These are phyloP conservation scores for Brettanomyces anomalus DNA, from an alignment of 805 yeast genomes.

Conservation along the genomic window DNA sequence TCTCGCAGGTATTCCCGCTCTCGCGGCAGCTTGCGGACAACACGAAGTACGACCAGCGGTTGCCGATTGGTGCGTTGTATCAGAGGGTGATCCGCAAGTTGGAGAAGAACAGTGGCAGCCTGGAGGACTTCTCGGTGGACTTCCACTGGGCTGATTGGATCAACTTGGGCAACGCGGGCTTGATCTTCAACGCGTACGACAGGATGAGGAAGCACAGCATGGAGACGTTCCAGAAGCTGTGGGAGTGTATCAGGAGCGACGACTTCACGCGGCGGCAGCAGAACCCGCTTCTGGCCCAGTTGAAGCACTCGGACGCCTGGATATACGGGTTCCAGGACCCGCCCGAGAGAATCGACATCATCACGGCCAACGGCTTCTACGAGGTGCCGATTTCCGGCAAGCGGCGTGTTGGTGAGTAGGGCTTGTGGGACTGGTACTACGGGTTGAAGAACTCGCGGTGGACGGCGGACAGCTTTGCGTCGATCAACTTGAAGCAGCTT, in stretches of 20 bases:
- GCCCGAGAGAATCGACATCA: conserved; percentile 1
- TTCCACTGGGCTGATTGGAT: conserved; percentile 5
- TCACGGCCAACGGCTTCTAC: conserved; percentile 1
- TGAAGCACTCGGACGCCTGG: conserved; percentile 2
- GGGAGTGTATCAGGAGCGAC: conserved; percentile 1
- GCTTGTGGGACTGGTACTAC: conserved; percentile 1
- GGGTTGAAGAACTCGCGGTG: not conserved
- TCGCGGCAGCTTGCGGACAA: not conserved
- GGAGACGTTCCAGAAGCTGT: not conserved
- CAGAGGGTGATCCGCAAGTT: not conserved
- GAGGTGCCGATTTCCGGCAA: not conserved
- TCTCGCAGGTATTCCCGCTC: conserved; percentile 1
- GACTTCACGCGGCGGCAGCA: not conserved
- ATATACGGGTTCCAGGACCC: conserved; percentile 1
- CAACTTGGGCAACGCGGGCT: conserved; percentile 1
- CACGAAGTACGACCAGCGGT: conserved; percentile 2
- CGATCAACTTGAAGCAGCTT: not conserved
- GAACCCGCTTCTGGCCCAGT: not conserved
- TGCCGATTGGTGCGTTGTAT: not conserved
- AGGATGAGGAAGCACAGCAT: not conserved
- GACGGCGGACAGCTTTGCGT: not conserved
- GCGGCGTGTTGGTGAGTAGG: conserved; percentile 2
- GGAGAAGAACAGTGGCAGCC: not conserved
- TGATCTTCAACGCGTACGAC: conserved; percentile 1
- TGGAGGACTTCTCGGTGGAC: not conserved